Evolutionary conservation across 2,329 filamentous ascomycete species (phyloP).

Genomic region (Diaporthe destruens): DNA sequence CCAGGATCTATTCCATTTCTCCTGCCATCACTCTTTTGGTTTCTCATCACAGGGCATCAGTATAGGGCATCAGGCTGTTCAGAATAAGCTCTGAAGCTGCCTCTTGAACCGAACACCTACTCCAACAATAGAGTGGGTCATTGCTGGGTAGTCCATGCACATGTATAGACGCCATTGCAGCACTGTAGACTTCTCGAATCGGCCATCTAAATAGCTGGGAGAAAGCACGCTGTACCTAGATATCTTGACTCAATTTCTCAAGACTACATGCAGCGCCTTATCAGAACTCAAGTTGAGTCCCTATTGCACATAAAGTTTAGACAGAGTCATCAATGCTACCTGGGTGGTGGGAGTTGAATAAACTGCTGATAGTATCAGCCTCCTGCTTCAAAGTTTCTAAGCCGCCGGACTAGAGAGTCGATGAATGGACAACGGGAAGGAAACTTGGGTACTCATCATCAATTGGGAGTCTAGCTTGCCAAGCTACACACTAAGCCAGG

Average conservation of each 20-base stretch:
- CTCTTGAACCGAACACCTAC: not conserved
- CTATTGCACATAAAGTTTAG: not conserved
- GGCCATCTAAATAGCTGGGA: not conserved
- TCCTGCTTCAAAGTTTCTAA: not conserved
- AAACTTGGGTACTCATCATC: not conserved
- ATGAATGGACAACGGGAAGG: not conserved
- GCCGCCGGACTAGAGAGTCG: not conserved
- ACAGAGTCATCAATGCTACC: accelerated
- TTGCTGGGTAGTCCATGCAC: not conserved
- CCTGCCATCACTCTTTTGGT: not conserved
- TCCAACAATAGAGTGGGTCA: not conserved
- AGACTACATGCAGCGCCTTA: not conserved
- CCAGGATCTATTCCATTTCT: not conserved
- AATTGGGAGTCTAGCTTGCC: not conserved
- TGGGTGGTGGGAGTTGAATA: not conserved
- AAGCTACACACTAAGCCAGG: not conserved
- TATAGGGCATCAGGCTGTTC: not conserved
- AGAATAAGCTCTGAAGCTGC: not conserved
- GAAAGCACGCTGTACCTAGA: not conserved
- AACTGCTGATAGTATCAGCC: not conserved
- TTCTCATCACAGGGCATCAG: not conserved
- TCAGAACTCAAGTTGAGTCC: not conserved
- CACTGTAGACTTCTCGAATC: not conserved
- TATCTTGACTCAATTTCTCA: not conserved
- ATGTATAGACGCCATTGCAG: not conserved